These are phyloP conservation scores for Exophiala calicioides DNA, from an alignment of 2,329 filamentous ascomycete genomes.

Conservation along the genomic window DNA sequence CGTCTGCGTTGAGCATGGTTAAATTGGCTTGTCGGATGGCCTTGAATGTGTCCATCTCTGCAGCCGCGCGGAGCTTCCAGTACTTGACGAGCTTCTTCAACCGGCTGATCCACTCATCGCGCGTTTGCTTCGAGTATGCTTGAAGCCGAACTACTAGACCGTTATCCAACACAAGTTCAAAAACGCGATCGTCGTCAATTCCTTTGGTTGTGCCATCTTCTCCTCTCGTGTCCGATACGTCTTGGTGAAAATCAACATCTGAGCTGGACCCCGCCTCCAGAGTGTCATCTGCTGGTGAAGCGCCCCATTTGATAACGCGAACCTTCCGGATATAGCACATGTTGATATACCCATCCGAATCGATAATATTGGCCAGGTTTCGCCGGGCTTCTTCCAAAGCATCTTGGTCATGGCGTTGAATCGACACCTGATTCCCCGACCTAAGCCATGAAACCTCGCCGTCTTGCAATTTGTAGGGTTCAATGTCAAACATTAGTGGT, in stretches of 20 bases:
- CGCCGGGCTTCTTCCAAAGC: constrained; percentile 61
- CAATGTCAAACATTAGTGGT: constrained; percentile 63
- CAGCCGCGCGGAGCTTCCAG: constrained; percentile 59
- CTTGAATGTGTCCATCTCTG: constrained; percentile 61
- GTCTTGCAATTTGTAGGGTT: constrained; percentile 60
- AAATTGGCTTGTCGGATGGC: constrained; percentile 60
- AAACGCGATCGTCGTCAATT: constrained; percentile 58
- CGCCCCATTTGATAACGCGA: constrained; percentile 56
- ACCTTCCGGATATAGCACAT: constrained; percentile 59
- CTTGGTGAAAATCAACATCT: constrained; percentile 58
- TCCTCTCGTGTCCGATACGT: constrained; percentile 46
- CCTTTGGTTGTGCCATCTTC: constrained; percentile 57
- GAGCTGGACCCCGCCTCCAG: constrained; percentile 55
- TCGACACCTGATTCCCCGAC: constrained; percentile 47
- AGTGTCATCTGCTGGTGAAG: constrained; percentile 53
- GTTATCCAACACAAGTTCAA: constrained; percentile 64
- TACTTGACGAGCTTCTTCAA: constrained; percentile 60
- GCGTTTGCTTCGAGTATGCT: constrained; percentile 58
- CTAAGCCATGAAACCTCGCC: constrained; percentile 59
- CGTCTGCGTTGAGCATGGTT: constrained; percentile 62
- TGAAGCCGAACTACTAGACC: constrained; percentile 63
- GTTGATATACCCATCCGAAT: constrained; percentile 66
- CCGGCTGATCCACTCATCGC: constrained; percentile 63
- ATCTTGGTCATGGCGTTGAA: constrained; percentile 57
- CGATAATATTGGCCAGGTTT: constrained; percentile 58